Evolutionary conservation across 345 rosid genomes (phyloP).

Genomic region (Theobroma cacao): DNA sequence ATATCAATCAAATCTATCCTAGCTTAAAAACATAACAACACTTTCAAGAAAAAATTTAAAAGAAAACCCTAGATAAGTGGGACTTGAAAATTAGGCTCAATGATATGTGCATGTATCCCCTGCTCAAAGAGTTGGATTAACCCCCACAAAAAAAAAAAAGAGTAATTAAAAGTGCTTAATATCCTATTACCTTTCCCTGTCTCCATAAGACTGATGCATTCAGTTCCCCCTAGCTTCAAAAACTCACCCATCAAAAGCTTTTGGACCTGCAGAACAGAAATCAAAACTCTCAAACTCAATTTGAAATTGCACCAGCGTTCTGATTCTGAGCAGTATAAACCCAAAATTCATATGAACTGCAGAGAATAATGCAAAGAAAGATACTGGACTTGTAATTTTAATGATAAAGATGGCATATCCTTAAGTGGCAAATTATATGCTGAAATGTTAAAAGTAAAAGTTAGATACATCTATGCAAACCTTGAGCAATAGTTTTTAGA

Average conservation of each 20-base stretch:
- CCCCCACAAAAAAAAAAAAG: neutral
- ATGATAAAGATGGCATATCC: neutral
- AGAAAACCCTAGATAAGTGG: neutral
- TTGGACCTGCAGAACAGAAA: constrained; percentile 33
- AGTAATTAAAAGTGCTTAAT: constrained; percentile 9
- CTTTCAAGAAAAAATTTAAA: neutral
- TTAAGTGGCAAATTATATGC: neutral
- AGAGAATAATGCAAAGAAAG: neutral
- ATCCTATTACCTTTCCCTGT: constrained; percentile 55
- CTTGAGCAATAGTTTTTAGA: neutral
- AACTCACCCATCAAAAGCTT: constrained; percentile 48
- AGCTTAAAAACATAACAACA: neutral
- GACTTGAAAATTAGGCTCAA: neutral
- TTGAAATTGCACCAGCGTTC: neutral
- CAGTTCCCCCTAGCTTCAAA: constrained; percentile 53
- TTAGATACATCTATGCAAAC: neutral
- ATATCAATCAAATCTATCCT: neutral
- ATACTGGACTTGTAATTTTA: neutral
- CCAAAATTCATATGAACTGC: neutral
- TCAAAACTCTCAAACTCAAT: neutral
- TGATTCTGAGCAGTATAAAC: neutral
- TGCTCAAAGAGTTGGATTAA: neutral
- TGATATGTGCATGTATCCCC: neutral
- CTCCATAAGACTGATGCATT: constrained; percentile 49
- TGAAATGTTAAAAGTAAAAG: neutral